Percentiles rank a stretch among this genome's conserved stretches.
These are phyloP conservation scores for Venturia oleaginea DNA, from an alignment of 2,329 filamentous ascomycete species.

Conservation along the genomic window DNA sequence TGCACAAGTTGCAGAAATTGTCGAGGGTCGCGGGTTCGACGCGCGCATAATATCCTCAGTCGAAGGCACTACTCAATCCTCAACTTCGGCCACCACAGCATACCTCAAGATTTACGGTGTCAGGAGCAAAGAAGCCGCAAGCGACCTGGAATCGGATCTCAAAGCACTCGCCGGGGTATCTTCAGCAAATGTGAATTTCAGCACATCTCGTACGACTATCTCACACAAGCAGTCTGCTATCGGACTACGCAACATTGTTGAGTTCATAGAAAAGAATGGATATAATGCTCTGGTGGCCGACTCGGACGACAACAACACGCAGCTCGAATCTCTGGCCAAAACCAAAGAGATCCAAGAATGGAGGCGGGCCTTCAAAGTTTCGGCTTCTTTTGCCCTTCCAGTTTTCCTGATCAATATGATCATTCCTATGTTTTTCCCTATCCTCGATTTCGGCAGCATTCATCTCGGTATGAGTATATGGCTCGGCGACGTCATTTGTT, in stretches of 20 bases:
- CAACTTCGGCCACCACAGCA: constrained; percentile 50
- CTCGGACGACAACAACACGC: constrained; percentile 90
- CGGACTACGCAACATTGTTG: constrained; percentile 75
- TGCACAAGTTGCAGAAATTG: constrained; percentile 68
- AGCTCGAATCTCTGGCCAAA: constrained; percentile 90
- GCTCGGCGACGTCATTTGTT: constrained; percentile 77
- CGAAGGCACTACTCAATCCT: constrained; percentile 46
- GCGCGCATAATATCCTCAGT: constrained; percentile 72
- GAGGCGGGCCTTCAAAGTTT: constrained; percentile 70
- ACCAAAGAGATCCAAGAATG: constrained; percentile 94
- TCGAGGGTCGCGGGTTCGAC: constrained; percentile 86
- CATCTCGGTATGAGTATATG: constrained; percentile 66
- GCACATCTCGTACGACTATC: constrained; percentile 65
- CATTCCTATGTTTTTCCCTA: constrained; percentile 72
- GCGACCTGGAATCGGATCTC: constrained; percentile 60
- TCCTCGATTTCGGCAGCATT: constrained; percentile 66
- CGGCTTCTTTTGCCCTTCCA: constrained; percentile 72
- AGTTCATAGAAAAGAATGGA: constrained; percentile 69
- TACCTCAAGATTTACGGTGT: constrained; percentile 81
- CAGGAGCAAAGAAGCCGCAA: constrained; percentile 61
- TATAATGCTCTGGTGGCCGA: constrained; percentile 87
- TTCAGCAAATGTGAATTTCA: constrained; percentile 63
- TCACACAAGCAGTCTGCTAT: constrained; percentile 61
- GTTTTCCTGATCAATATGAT: constrained; percentile 92
- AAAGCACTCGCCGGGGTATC: constrained; percentile 58